Percentiles rank a stretch among this genome's conserved stretches.
These are phyloP conservation scores for Physcia stellaris DNA, from an alignment of 495 filamentous ascomycete genomes.

Conservation along the genomic window DNA sequence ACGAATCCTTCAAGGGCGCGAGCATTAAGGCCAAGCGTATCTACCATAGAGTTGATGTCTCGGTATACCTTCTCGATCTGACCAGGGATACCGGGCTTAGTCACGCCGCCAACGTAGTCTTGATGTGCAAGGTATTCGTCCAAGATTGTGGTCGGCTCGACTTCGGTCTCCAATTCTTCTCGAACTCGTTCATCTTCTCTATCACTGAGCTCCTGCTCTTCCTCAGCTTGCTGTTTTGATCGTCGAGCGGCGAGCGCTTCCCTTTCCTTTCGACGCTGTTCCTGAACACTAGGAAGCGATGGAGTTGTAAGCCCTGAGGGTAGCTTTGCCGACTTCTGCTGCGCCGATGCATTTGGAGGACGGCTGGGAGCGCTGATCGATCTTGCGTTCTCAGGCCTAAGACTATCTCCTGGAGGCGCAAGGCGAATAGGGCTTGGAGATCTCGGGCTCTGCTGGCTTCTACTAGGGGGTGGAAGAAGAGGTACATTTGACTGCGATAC, in stretches of 20 bases:
- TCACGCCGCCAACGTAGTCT: slow-evolving; percentile 48
- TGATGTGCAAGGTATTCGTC: slow-evolving; percentile 55
- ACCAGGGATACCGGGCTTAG: slow-evolving; percentile 50
- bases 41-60: slow-evolving; percentile 94
- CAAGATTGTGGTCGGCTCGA: slow-evolving; percentile 38
- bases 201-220: slow-evolving; percentile 33
- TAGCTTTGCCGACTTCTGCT: slow-evolving; percentile 19
- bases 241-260: slow-evolving; percentile 22
- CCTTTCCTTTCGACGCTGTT: slow-evolving; percentile 21
- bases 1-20: slow-evolving; percentile 61
- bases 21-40: slow-evolving; percentile 78
- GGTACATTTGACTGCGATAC: slow-evolving; percentile 34
- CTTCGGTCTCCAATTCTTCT: slow-evolving; percentile 36
- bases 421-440: slow-evolving; percentile 68
- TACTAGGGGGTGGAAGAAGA: slow-evolving; percentile 41
- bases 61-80: slow-evolving; percentile 79
- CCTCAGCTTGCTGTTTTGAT: slow-evolving; percentile 16
- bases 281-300: slow-evolving; percentile 20
- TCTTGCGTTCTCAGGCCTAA: slow-evolving; percentile 37
- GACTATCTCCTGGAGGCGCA: slow-evolving; percentile 27
- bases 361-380: slow-evolving; percentile 43
- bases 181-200: slow-evolving; percentile 51
- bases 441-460: slow-evolving; percentile 43
- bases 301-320: slow-evolving; percentile 9
- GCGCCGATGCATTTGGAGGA: slow-evolving; percentile 23